phyloP scores from a whole-genome alignment of 306 rosid species.

The Inga oerstediana region DNA sequence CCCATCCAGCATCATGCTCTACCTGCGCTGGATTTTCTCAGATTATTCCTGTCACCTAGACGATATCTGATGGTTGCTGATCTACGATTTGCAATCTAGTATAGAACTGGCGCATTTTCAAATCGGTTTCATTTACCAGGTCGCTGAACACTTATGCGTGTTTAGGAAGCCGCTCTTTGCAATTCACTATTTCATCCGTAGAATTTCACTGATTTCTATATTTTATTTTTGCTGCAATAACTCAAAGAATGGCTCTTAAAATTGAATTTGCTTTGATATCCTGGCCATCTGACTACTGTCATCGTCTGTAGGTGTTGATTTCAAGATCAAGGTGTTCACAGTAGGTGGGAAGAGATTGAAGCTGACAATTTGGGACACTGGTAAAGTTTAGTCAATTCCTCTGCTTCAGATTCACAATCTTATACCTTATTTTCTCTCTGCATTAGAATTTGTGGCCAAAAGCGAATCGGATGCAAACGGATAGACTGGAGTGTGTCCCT shows the following conservation, averaged over 20 bases:
- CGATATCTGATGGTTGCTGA: slow-evolving; percentile 32
- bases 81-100: slow-evolving; percentile 36
- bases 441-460: background rate
- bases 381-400: slow-evolving; percentile 44
- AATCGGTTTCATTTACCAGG: background rate
- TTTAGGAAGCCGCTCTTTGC: slow-evolving; percentile 5
- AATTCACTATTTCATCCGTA: background rate
- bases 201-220: background rate
- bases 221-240: slow-evolving; percentile 8
- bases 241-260: background rate
- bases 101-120: background rate
- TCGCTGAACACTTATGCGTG: background rate
- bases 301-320: slow-evolving; percentile 81
- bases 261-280: background rate
- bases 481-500: slow-evolving; percentile 21
- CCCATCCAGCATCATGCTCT: slow-evolving; percentile 6
- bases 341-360: slow-evolving; percentile 88
- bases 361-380: slow-evolving; percentile 98
- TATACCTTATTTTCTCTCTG: slow-evolving; percentile 1
- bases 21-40: background rate
- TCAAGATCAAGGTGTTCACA: slow-evolving; percentile 84
- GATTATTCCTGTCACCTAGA: slow-evolving; percentile 6
- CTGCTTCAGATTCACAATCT: slow-evolving; percentile 12
- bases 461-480: slow-evolving; percentile 18
- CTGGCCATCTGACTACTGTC: background rate